Evolutionary conservation across 257 asterid species (phyloP), one percentile per base, ranked within the genome.

Genomic region (Oldenlandia corymbosa): DNA sequence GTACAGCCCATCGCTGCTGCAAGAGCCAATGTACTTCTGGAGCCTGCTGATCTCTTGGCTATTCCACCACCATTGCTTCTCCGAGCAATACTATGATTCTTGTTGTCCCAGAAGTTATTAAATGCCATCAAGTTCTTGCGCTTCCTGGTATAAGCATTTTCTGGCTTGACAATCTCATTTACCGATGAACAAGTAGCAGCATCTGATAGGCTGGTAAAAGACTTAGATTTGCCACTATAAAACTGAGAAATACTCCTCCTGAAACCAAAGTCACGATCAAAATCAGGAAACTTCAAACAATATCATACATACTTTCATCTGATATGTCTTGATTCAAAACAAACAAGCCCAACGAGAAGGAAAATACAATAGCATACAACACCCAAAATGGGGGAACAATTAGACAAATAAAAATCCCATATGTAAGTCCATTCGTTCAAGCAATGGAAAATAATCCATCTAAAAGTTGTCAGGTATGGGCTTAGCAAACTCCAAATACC

Each of bases 81-180:
- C 24, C 63, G 66, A 46, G 77, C 49, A 69, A 24, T 69, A 64
- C 59, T 76, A 27, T n/a, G 76, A 69, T 76, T 83, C 80, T 79
- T 89, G 54, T 76, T 89, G 50, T 76, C 85, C 84, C 75, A 86
- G 51, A 80, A 66, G 60, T 70, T 77, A 71, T 65, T 83, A 69
- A 72, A 75, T 9, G 85, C 88, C 59, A 81, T 80, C 78, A 86
- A 77, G 75, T 86, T 84, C 79, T 81, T 86, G 67, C 87, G 83
- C 69, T 81, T 89, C 75, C 81, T 81, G 50, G 83, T 81, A 73
- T 78, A 86, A 43, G 88, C 85, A 57, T 86, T 72, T 58, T 84
- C 93, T 27, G 86, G 90, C 75, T 84, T 84, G 34, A 74, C 80
- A 69, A 86, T 81, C 42, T 84, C 96, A 32, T 84, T 73, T 57